Conservation (phyloP, 2,329 filamentous ascomycete genomes). For the Metarhizium rileyi region DNA sequence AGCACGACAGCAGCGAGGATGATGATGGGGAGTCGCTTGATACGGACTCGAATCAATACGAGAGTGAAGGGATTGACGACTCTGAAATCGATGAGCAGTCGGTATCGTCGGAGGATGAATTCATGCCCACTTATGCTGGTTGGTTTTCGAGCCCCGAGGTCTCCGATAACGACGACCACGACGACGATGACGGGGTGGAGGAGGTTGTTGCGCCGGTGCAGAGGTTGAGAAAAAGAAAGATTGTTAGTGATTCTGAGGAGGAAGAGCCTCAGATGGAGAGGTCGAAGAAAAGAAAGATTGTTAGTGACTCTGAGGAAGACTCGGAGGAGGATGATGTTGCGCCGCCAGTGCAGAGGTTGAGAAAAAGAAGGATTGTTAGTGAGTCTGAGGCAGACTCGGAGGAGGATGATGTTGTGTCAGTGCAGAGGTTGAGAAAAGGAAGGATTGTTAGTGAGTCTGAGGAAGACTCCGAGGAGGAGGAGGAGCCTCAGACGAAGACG, state of each 20-base stretch:
- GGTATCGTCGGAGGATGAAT: slow-evolving; percentile 12
- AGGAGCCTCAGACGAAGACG: slow-evolving; percentile 14
- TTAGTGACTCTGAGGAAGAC: slow-evolving; percentile 3
- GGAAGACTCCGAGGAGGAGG: slow-evolving; percentile 5
- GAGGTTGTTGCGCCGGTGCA: slow-evolving; percentile 1
- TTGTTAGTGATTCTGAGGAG: slow-evolving; percentile 20
- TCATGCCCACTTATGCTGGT: not conserved
- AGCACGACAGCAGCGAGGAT: slow-evolving; percentile 10
- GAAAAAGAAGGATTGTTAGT: slow-evolving; percentile 19
- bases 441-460: slow-evolving; percentile 21
- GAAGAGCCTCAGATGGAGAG: slow-evolving; percentile 2
- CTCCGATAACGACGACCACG: slow-evolving; percentile 6
- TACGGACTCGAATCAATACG: slow-evolving; percentile 21
- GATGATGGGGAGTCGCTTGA: slow-evolving; percentile 7
- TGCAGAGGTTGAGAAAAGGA: slow-evolving; percentile 16
- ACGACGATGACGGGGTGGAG: slow-evolving; percentile 2
- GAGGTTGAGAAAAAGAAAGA: slow-evolving; percentile 18
- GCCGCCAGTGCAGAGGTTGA: slow-evolving; percentile 9
- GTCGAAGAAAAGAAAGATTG: not conserved
- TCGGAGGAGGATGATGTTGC: not conserved
- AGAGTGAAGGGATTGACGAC: slow-evolving; percentile 31
- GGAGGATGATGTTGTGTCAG: not conserved
- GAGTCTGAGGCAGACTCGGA: slow-evolving; percentile 21
- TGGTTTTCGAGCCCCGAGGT: slow-evolving; percentile 4
- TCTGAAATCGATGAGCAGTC: slow-evolving; percentile 17